Evolutionary conservation across 345 rosid genomes (phyloP).

Genomic region (rapeseed (Brassica napus)): DNA sequence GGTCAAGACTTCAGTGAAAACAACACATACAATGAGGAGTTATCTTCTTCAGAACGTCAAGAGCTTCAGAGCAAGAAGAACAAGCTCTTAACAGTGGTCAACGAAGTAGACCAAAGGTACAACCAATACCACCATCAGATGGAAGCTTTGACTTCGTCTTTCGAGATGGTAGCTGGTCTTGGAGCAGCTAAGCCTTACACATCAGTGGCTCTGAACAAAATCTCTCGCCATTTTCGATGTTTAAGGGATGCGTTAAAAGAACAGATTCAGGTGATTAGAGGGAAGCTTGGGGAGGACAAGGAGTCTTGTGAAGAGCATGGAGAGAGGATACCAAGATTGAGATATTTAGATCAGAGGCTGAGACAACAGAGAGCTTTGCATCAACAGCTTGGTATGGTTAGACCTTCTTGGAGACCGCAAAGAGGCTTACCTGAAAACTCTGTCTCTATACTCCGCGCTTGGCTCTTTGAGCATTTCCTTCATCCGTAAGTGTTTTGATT

Average conservation of each 20-base stretch:
- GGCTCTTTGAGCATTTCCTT: slow-evolving; percentile 99
- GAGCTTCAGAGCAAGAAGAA: slow-evolving; percentile 81
- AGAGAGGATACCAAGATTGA: slow-evolving; percentile 66
- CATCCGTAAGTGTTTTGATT: slow-evolving; percentile 60
- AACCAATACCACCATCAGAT: slow-evolving; percentile 80
- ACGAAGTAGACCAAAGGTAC: slow-evolving; percentile 87
- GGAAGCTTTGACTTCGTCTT: slow-evolving; percentile 76
- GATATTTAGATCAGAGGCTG: slow-evolving; percentile 80
- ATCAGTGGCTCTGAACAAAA: slow-evolving; percentile 82
- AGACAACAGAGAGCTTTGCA: slow-evolving; percentile 83
- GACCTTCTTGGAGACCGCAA: slow-evolving; percentile 96
- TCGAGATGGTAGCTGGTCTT: slow-evolving; percentile 69
- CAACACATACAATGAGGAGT: slow-evolving; percentile 53
- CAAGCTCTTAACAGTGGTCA: slow-evolving; percentile 82
- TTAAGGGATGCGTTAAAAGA: slow-evolving; percentile 68
- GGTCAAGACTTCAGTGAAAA: slow-evolving; percentile 45
- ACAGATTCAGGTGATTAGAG: slow-evolving; percentile 59
- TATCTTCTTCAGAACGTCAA: slow-evolving; percentile 76
- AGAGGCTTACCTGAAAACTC: slow-evolving; percentile 96
- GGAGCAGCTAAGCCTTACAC: slow-evolving; percentile 94
- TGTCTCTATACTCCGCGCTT: slow-evolving; percentile 87
- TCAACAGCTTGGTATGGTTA: slow-evolving; percentile 92
- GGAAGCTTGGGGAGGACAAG: slow-evolving; percentile 75
- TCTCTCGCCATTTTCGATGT: slow-evolving; percentile 82
- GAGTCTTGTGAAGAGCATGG: slow-evolving; percentile 54